Evolutionary conservation across 441 rosid genomes (phyloP).

Genomic region (Arabidopsis hybrid): DNA sequence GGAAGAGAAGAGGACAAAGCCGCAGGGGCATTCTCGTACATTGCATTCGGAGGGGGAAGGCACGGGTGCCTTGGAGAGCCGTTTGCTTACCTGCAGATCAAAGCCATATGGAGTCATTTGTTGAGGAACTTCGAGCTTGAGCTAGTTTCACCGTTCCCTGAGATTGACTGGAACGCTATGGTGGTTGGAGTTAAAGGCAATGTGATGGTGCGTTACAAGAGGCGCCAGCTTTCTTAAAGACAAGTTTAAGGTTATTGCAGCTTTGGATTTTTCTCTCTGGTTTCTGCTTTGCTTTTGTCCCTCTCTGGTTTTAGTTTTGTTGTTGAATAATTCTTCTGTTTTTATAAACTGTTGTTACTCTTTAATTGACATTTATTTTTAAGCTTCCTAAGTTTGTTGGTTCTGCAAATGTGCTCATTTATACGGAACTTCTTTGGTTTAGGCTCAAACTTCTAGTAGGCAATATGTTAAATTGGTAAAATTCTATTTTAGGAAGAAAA

Average conservation of each 20-base stretch:
- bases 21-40: conserved; percentile 87
- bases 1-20: conserved; percentile 99
- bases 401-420: conserved; percentile 23
- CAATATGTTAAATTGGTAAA: not conserved
- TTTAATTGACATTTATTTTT: conserved; percentile 29
- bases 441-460: not conserved
- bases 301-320: conserved; percentile 32
- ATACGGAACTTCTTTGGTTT: conserved; percentile 19
- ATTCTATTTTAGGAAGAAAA: conserved; percentile 1
- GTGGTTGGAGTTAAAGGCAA: conserved; percentile 99
- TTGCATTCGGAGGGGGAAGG: conserved; percentile 97
- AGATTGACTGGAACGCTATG: conserved; percentile 99
- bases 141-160: conserved; percentile 92
- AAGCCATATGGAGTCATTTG: conserved; percentile 99
- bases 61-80: conserved; percentile 99
- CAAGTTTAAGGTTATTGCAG: conserved; percentile 24
- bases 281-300: conserved; percentile 26
- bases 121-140: conserved; percentile 93
- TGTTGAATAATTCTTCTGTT: conserved; percentile 27
- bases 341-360: conserved; percentile 8
- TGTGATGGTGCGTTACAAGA: conserved; percentile 96
- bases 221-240: conserved; percentile 59
- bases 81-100: conserved; percentile 97
- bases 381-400: conserved; percentile 34
- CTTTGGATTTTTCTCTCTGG: conserved; percentile 1